Conservation (phyloP, 139 green algal genomes). For the Chloropicon primus region DNA sequence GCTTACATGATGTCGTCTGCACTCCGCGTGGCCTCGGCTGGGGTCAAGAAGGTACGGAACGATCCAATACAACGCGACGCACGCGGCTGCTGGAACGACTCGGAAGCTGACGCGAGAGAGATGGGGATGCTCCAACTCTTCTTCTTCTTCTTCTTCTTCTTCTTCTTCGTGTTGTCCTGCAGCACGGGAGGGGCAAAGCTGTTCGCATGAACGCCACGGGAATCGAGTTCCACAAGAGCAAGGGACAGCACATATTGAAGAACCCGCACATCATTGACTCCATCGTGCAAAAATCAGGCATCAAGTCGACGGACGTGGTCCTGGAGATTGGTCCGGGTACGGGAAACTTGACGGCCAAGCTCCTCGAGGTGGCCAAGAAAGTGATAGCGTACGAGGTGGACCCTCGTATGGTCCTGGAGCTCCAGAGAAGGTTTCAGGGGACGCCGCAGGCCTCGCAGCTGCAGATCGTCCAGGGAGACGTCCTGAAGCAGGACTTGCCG, state of each 20-base stretch:
- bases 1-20: not conserved
- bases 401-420: constrained; percentile 91
- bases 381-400: constrained; percentile 94
- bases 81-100: too few relatives aligned
- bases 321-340: constrained; percentile 97
- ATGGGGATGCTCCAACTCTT: too few relatives aligned
- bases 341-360: constrained; percentile 91
- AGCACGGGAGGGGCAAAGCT: not conserved
- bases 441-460: constrained; percentile 24
- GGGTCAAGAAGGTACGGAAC: not conserved
- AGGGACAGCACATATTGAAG: constrained; percentile 97
- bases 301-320: constrained; percentile 93
- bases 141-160: too few relatives aligned
- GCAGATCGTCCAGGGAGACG: constrained; percentile 88
- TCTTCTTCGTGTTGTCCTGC: not conserved
- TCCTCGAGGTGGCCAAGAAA: constrained; percentile 88
- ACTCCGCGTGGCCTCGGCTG: not conserved
- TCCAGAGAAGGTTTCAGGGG: constrained; percentile 80
- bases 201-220: constrained; percentile 29
- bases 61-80: too few relatives aligned
- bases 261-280: constrained; percentile 89
- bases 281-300: constrained; percentile 91
- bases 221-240: constrained; percentile 95
- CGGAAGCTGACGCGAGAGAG: too few relatives aligned
- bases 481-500: constrained; percentile 70